These are phyloP conservation scores for Mortierella sp. DNA, from an alignment of 371 early-diverging fungal species.

Conservation along the genomic window DNA sequence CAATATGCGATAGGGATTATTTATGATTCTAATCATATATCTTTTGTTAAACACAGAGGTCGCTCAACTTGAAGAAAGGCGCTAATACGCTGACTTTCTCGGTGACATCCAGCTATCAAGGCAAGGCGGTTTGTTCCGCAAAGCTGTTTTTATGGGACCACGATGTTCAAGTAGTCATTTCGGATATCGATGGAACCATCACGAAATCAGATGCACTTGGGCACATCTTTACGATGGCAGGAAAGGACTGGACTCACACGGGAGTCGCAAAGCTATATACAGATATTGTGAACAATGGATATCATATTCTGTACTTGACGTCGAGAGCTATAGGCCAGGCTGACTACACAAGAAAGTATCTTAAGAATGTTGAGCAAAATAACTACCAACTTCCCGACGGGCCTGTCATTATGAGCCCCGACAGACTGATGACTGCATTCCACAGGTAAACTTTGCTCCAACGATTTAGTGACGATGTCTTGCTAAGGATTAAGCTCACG, in stretches of 20 bases:
- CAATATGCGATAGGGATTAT: no score
- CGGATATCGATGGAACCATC: constrained; percentile 99
- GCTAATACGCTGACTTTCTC: constrained; percentile 93
- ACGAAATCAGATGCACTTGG: constrained; percentile 99
- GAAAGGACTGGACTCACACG: constrained; percentile 98
- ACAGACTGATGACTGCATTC: constrained; percentile 94
- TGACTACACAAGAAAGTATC: constrained; percentile 92
- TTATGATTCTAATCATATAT: not conserved
- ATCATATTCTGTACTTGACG: constrained; percentile 97
- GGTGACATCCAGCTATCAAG: constrained; percentile 81
- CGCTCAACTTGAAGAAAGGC: constrained; percentile 87
- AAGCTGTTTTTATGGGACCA: constrained; percentile 93
- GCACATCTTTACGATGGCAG: constrained; percentile 97
- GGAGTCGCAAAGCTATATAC: constrained; percentile 98
- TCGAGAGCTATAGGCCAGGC: constrained; percentile 97
- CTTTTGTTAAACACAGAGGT: constrained; percentile 59
- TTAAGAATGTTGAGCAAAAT: constrained; percentile 92
- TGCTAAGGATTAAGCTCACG: not conserved
- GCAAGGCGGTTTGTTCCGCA: constrained; percentile 83
- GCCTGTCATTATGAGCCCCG: constrained; percentile 98
- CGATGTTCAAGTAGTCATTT: constrained; percentile 93
- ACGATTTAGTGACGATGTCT: not conserved
- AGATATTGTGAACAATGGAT: constrained; percentile 95
- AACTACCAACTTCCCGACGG: constrained; percentile 95
- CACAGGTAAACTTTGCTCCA: constrained; percentile 63